These are phyloP conservation scores for Naganishia vaughanmartiniae DNA, from an alignment of 768 basidiomycete species.

Conservation along the genomic window DNA sequence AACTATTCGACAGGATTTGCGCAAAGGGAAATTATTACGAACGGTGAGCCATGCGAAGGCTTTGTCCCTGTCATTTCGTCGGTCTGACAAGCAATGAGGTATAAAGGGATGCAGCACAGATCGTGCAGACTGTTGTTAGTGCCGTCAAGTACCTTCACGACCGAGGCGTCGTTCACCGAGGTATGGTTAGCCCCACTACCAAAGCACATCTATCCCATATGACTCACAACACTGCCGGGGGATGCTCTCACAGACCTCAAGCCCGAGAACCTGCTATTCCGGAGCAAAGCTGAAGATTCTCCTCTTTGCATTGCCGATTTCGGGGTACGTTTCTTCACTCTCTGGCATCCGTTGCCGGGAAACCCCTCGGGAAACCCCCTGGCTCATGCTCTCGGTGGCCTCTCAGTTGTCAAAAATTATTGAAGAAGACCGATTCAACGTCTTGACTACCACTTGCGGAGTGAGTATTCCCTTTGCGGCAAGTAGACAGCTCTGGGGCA, in stretches of 20 bases:
- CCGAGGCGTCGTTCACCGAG: constrained; percentile 88
- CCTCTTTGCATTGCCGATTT: constrained; percentile 98
- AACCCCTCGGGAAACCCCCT: not conserved
- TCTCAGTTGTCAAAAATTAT: constrained; percentile 63
- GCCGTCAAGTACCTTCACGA: constrained; percentile 90
- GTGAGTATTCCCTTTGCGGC: constrained; percentile 64
- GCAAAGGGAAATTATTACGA: constrained; percentile 96
- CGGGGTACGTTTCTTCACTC: constrained; percentile 62
- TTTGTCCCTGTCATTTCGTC: not conserved
- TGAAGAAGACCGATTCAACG: constrained; percentile 79
- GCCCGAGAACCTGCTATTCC: constrained; percentile 96
- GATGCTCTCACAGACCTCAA: constrained; percentile 70
- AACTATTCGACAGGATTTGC: constrained; percentile 98
- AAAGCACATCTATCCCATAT: not conserved
- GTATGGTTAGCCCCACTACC: constrained; percentile 51
- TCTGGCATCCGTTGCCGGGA: not conserved
- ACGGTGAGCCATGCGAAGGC: constrained; percentile 58
- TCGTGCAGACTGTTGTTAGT: constrained; percentile 79
- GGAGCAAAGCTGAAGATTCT: constrained; percentile 78
- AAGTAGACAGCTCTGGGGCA: constrained; percentile 53
- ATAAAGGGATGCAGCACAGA: constrained; percentile 78
- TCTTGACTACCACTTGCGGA: constrained; percentile 92
- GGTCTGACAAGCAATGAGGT: not conserved
- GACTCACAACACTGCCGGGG: not conserved
- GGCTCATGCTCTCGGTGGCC: too few relatives aligned